Evolutionary conservation across 1,139 yeast genomes (phyloP).

Genomic region (Kazachstania sp.): DNA sequence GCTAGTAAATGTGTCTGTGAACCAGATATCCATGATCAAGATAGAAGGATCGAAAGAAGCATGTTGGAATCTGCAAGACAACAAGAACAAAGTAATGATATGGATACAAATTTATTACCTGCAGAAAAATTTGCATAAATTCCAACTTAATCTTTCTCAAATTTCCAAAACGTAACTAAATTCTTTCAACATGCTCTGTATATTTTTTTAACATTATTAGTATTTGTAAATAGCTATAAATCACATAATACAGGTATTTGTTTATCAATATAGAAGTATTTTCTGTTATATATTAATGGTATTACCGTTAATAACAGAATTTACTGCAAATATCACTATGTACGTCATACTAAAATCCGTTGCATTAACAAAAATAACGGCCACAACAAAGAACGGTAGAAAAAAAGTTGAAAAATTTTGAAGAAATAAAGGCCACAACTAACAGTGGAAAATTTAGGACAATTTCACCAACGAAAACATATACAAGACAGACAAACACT

Average conservation of each 20-base stretch:
- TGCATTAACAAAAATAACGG: too few relatives aligned
- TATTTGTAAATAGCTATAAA: neutral
- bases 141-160: neutral
- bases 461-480: too few relatives aligned
- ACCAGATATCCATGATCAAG: slow-evolving; percentile 12
- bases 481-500: too few relatives aligned
- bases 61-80: slow-evolving; percentile 19
- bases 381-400: neutral
- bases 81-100: slow-evolving; percentile 27
- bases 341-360: too few relatives aligned
- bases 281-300: too few relatives aligned
- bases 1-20: slow-evolving; percentile 10
- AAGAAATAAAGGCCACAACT: neutral
- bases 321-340: too few relatives aligned
- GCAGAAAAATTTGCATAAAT: slow-evolving; percentile 19
- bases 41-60: slow-evolving; percentile 19
- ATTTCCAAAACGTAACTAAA: neutral
- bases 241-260: neutral
- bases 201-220: too few relatives aligned
- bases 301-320: too few relatives aligned
- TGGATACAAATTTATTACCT: slow-evolving; percentile 28
- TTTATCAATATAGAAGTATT: neutral
- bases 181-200: neutral
- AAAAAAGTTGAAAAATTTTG: neutral
- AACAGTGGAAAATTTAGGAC: neutral